Conservation (phyloP, 2,329 filamentous ascomycete genomes). For the Coleophoma cylindrospora region DNA sequence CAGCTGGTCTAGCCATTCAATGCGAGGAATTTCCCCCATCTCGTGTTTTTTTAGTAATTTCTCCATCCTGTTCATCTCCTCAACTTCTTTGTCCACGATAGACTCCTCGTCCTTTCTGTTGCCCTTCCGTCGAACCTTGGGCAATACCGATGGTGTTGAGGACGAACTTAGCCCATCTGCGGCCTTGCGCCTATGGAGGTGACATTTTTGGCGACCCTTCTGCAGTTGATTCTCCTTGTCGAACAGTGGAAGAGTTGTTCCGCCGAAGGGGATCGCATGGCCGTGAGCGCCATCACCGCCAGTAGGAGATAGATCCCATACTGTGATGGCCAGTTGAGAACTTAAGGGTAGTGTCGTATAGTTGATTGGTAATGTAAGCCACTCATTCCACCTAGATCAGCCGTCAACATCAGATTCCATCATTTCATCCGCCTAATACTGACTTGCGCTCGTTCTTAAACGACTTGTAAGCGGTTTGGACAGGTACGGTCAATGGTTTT, state of each 20-base stretch:
- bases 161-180: constrained; percentile 83
- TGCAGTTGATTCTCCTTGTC: constrained; percentile 87
- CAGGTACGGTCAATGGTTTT: constrained; percentile 85
- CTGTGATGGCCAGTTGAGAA: constrained; percentile 81
- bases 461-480: constrained; percentile 88
- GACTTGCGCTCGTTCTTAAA: constrained; percentile 71
- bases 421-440: constrained; percentile 1
- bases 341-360: constrained; percentile 79
- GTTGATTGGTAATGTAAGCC: constrained; percentile 81
- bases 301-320: constrained; percentile 89
- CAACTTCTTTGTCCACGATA: constrained; percentile 62
- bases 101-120: constrained; percentile 34
- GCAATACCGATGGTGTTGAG: constrained; percentile 67
- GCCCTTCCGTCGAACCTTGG: constrained; percentile 47
- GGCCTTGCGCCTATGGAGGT: constrained; percentile 72
- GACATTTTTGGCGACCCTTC: constrained; percentile 89
- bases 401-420: not conserved
- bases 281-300: constrained; percentile 64
- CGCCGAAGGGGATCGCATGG: constrained; percentile 87
- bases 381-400: constrained; percentile 81
- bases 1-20: constrained; percentile 93
- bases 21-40: constrained; percentile 89
- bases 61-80: constrained; percentile 86
- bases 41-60: constrained; percentile 95
- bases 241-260: constrained; percentile 88